Conservation (phyloP, 169 alveolate species). For the Cryptosporidium ryanae region DNA sequence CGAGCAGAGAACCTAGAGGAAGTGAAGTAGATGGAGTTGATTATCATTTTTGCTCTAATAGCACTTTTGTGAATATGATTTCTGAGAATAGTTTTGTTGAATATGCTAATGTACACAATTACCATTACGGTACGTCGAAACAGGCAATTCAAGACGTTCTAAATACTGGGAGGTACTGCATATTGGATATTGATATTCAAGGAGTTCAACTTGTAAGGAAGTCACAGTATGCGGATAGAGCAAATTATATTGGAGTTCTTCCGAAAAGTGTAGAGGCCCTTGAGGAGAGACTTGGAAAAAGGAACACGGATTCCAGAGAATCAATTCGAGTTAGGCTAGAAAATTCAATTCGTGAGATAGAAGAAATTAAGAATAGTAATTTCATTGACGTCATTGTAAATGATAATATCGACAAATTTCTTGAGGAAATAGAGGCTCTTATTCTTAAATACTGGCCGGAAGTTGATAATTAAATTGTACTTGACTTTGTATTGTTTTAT, state of each 20-base stretch:
- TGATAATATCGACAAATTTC: constrained; percentile 36
- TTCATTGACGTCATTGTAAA: constrained; percentile 9
- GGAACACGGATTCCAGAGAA: constrained; percentile 76
- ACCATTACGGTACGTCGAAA: constrained; percentile 81
- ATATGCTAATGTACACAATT: constrained; percentile 78
- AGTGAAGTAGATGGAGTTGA: constrained; percentile 84
- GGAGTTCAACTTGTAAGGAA: constrained; percentile 80
- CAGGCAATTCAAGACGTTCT: constrained; percentile 76
- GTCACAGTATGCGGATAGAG: constrained; percentile 46
- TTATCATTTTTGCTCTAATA: constrained; percentile 80
- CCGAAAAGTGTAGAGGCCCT: constrained; percentile 76
- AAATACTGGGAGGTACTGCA: constrained; percentile 76
- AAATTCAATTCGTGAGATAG: constrained; percentile 41
- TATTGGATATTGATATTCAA: constrained; percentile 82
- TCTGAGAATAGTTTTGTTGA: constrained; percentile 78
- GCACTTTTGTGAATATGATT: constrained; percentile 77
- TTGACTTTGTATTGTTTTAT: too few species aligned
- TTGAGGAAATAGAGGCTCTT: not conserved
- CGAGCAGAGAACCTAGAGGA: constrained; percentile 83
- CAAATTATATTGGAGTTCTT: constrained; percentile 76
- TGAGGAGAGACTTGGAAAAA: constrained; percentile 79
- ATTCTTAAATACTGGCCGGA: constrained; percentile 28
- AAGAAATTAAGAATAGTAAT: constrained; percentile 13
- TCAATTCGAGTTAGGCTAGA: constrained; percentile 26
- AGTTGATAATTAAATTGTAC: constrained; percentile 6